Evolutionary conservation across 2,329 filamentous ascomycete species (phyloP), one percentile per base, ranked within the genome.

Genomic region (Hymenoscyphus linearis): DNA sequence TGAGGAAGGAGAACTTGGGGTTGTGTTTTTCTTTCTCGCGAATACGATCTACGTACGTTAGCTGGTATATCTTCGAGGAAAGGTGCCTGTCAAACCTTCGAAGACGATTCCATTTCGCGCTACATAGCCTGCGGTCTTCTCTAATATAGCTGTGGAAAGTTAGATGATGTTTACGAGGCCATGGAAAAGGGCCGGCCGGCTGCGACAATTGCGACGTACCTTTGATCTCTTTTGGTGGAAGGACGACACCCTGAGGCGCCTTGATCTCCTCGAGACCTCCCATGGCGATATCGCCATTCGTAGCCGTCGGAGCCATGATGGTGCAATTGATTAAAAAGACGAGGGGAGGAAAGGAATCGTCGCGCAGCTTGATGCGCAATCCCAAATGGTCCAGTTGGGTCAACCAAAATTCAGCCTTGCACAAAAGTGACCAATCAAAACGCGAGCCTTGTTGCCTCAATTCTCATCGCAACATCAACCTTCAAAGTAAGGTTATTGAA

Each of bases 71-170:
- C 6, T 25, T 13, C 18, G 4, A n/a, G n/a, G 12, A n/a, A 37
- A 64, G 60, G 59, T 53, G 44, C 35, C 50, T 37, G n/a, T 62
- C 70, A 52, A 72, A 80, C 80, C 79, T 76, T 88, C 85, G 68
- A 88, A 86, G 14, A 79, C 79, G 50, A 80, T 73, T 25, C 85
- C 85, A 69, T 86, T 86, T 65, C 85, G 79, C 66, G 87, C 87
- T 62, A 97, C 90, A 74, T 96, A 98, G 54, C 92, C 92, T 58
- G 95, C 93, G 13, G 93, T 96, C 79, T 96, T 98, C 76, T 97
- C 93, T 71, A 99, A 86, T 67, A 93, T 84, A 22, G 80, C 81
- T 81, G 63, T 55, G 16, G 50, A 16, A 44, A 50, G 64, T 73
- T 68, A 74, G 68, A 60, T 65, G 52, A 55, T 58, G 47, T 18